Base-by-base conservation (phyloP, 2,329 filamentous ascomycete genomes). In the Lasiodiplodia gonubiensis region DNA sequence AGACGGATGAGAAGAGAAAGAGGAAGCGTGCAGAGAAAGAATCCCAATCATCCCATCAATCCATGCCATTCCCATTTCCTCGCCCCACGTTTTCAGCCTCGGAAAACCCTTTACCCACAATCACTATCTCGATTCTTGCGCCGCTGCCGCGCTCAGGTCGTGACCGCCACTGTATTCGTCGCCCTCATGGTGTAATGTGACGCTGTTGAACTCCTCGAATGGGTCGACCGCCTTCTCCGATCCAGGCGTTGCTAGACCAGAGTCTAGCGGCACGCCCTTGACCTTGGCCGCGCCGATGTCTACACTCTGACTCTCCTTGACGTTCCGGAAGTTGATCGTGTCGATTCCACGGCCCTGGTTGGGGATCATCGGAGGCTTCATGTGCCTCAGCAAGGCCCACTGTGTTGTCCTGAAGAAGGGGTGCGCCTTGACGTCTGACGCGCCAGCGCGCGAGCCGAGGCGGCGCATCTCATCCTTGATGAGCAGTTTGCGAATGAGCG, bases 201-300 rank as follows among this genome's bases (percentile, higher is more conserved):
- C 94, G 77, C 93, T 97, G 84, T 98, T 99, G 81, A 99, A 99
- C 79, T 98, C 95, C 80, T 97, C 92, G 77, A 99, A 99, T 1
- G 95, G 95, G 85, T 99, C 95, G 3, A 88, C 85, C 46, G 90
- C 76, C 25, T 53, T 51, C 76, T 97, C 94, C 46, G 86, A 91
- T 53, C 91, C 92, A 1, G 94, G 94, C 2, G 94, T 98, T 2
- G 91, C 88, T 64, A 97, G 84, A 1, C 92, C 92, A 52, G 91
- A 94, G 76, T 97, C 93, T 69, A 97, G 83, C 10, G 93, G 93
- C 14, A 97, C 92, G 2, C 93, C 93, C 80, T 92, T 93, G 69
- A 87, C 78, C 64, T 80, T 83, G 46, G 77, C 77, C 4, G 79
- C 74, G 54, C 80, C 76, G 60, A 96, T 90, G 78, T 99, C 95